Conservation (phyloP, 495 filamentous ascomycete genomes). For the Aspergillus saccharolyticus region DNA sequence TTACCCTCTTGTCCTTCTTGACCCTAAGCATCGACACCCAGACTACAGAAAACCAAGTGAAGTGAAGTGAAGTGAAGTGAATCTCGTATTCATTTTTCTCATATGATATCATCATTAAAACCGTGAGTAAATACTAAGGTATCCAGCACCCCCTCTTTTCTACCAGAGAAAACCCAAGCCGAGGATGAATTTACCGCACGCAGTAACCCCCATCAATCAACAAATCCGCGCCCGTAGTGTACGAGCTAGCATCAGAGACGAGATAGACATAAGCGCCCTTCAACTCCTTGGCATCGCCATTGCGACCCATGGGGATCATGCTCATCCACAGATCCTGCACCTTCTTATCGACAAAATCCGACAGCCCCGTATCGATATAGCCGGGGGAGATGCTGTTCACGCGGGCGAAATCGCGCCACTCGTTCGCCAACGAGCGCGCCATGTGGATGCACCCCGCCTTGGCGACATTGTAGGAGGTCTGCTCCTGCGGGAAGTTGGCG, state of each 20-base stretch:
- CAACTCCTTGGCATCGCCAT: slow-evolving; percentile 73
- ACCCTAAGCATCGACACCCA: too few species aligned
- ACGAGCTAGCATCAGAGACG: slow-evolving; percentile 68
- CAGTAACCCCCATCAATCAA: slow-evolving; percentile 64
- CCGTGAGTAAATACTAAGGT: too few species aligned
- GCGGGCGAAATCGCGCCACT: slow-evolving; percentile 73
- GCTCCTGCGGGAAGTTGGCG: slow-evolving; percentile 73
- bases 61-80: too few species aligned
- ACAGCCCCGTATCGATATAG: slow-evolving; percentile 75
- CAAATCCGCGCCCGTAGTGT: slow-evolving; percentile 78
- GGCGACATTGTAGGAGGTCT: slow-evolving; percentile 76
- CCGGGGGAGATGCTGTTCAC: slow-evolving; percentile 72
- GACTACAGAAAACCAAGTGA: too few species aligned
- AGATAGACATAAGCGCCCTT: slow-evolving; percentile 82
- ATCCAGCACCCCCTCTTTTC: too few species aligned
- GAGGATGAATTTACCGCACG: slow-evolving; percentile 31
- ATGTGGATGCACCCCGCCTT: slow-evolving; percentile 59
- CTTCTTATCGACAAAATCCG: slow-evolving; percentile 67
- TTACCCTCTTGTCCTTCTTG: too few species aligned
- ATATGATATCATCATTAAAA: too few species aligned
- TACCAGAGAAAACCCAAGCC: too few species aligned
- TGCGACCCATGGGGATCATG: slow-evolving; percentile 74
- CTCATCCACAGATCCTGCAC: slow-evolving; percentile 63
- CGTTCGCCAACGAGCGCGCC: slow-evolving; percentile 60
- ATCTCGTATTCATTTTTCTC: too few species aligned